Conservation (phyloP, 2,329 filamentous ascomycete genomes). For the Aotearoamyces nothofagi region DNA sequence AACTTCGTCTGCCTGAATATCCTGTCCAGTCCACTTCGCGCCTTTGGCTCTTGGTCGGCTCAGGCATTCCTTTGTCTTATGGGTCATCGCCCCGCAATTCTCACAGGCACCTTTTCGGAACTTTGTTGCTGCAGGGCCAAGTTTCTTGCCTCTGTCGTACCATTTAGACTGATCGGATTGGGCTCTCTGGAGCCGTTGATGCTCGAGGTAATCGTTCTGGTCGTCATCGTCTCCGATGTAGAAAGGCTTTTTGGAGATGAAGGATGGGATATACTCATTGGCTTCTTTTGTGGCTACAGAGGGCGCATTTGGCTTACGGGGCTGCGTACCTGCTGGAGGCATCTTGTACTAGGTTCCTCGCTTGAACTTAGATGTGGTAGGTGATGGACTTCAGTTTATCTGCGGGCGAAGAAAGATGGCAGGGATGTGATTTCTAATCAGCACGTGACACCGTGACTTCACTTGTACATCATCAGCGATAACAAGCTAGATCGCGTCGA, state of each 20-base stretch:
- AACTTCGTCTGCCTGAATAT: constrained; percentile 86
- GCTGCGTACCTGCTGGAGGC: constrained; percentile 22
- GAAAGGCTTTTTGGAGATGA: constrained; percentile 96
- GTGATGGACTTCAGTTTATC: too few relatives aligned
- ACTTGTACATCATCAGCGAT: too few relatives aligned
- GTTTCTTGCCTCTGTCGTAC: constrained; percentile 82
- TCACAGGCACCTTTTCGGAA: constrained; percentile 97
- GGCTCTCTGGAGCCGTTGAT: constrained; percentile 69
- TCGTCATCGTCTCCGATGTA: constrained; percentile 72
- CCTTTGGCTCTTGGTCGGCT: constrained; percentile 78
- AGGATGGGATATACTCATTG: constrained; percentile 96
- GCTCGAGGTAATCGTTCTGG: constrained; percentile 80
- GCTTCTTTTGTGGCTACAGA: constrained; percentile 59
- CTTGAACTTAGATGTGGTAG: too few relatives aligned
- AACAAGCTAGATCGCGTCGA: too few relatives aligned
- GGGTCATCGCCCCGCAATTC: constrained; percentile 94
- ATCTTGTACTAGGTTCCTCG: too few relatives aligned
- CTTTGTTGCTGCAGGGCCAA: constrained; percentile 81
- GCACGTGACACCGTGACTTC: too few relatives aligned
- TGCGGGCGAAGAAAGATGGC: too few relatives aligned
- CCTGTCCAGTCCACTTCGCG: constrained; percentile 79
- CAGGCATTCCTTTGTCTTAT: constrained; percentile 89
- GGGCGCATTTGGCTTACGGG: constrained; percentile 17
- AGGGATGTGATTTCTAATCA: too few relatives aligned
- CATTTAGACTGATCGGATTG: constrained; percentile 59